Conservation (phyloP, 1,139 yeast species). For the Kazachstania sp. region DNA sequence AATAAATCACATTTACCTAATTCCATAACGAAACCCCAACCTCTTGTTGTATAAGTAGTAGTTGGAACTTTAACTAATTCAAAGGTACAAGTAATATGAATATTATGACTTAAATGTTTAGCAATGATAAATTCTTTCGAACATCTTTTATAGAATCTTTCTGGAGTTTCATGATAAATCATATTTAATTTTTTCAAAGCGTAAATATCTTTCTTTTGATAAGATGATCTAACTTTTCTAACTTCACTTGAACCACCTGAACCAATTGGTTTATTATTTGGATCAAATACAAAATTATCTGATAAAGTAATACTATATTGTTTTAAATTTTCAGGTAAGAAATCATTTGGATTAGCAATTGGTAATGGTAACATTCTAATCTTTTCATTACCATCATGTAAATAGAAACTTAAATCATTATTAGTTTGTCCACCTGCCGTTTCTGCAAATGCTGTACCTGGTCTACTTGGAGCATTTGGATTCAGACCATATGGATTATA, state of each 20-base stretch:
- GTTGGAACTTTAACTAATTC: conserved; percentile 53
- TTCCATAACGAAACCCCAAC: conserved; percentile 74
- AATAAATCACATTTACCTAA: conserved; percentile 62
- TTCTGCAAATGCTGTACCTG: conserved; percentile 13
- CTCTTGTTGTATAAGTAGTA: conserved; percentile 47
- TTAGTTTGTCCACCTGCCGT: conserved; percentile 5
- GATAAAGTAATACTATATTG: conserved; percentile 46
- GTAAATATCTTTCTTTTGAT: conserved; percentile 32
- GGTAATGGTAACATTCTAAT: conserved; percentile 52
- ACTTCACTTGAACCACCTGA: conserved; percentile 72
- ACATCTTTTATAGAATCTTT: conserved; percentile 59
- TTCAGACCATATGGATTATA: conserved; percentile 31
- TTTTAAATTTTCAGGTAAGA: conserved; percentile 47
- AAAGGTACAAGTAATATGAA: conserved; percentile 52
- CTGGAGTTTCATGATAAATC: conserved; percentile 52
- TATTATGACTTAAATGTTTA: conserved; percentile 40
- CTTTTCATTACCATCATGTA: conserved; percentile 34
- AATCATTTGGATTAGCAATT: conserved; percentile 59
- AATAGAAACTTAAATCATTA: conserved; percentile 22
- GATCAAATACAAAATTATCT: conserved; percentile 49
- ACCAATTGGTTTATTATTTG: conserved; percentile 44
- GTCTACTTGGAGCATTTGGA: conserved; percentile 12
- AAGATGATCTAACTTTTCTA: conserved; percentile 41
- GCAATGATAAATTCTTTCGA: conserved; percentile 56
- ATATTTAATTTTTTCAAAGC: conserved; percentile 64